Base-by-base conservation (phyloP, 345 rosid genomes). In the Camelina laxa region DNA sequence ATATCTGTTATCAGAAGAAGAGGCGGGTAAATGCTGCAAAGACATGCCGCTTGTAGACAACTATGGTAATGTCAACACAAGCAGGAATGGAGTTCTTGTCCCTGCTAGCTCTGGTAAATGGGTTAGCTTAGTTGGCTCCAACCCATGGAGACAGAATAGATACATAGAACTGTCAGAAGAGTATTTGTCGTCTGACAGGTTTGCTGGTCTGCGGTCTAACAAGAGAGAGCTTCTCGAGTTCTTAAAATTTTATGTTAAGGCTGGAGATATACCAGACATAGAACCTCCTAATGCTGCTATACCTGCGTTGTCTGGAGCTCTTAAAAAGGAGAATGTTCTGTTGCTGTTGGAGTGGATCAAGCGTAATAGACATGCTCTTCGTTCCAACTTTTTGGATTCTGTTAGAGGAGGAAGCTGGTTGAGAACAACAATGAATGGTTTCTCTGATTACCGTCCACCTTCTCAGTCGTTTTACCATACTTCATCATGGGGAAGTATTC, bases 61-160 rank as follows among this genome's bases (percentile, higher is more conserved):
- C 59, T 84, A 81, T 57, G 84, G 92, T 1, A 0, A 5, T 56
- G 83, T 84, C 11, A 60, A 12, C 38, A 81, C 53, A 1, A 38
- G 1, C 4, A 57, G 79, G 27, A 27, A 5, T 2, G 86, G 79
- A 0, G 82, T 86, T 80, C 91, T 91, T 69, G 89, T 91, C 33
- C 91, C 96, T 7, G 93, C 88, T 50, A 82, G 73, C 4, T 83
- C 50, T 49, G 87, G 96, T 80, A 85, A 87, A 72, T 91, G 95
- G 97, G 78, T 73, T 7, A 61, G 81, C 53, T 51, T 91, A 57
- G 68, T 81, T 50, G 83, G 67, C 44, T 86, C 90, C 13, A 86
- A 82, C 53, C 90, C 85, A 6, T 88, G 92, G 92, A 83, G 79
- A 19, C 44, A 21, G 7, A 82, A 74, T 1, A 82, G 83, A 11